These are phyloP conservation scores for Teunomyces aglyptinius DNA, from an alignment of 805 yeast genomes.

Conservation along the genomic window DNA sequence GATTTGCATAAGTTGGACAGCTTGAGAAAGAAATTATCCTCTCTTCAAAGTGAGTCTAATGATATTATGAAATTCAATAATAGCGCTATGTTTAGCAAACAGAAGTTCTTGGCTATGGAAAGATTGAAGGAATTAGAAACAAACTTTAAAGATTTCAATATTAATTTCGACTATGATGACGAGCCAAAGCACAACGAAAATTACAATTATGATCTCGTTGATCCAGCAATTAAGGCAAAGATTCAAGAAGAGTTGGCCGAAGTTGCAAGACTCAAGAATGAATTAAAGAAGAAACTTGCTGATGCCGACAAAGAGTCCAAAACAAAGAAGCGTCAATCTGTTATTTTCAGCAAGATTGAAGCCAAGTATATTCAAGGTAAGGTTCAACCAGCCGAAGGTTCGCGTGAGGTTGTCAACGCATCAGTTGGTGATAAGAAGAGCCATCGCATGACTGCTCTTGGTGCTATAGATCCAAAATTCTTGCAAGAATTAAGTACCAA, in stretches of 20 bases:
- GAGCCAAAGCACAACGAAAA: constrained; percentile 12
- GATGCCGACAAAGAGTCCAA: constrained; percentile 16
- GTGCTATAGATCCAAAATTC: constrained; percentile 47
- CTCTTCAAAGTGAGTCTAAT: constrained; percentile 70
- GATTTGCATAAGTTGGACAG: constrained; percentile 56
- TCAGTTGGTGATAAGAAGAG: constrained; percentile 25
- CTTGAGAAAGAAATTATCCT: constrained; percentile 56
- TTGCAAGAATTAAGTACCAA: constrained; percentile 52
- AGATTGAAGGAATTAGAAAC: constrained; percentile 69
- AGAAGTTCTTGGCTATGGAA: constrained; percentile 65
- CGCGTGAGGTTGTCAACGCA: constrained; percentile 9
- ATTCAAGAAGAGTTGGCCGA: constrained; percentile 42
- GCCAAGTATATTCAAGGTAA: constrained; percentile 47
- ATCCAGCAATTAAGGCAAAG: constrained; percentile 34
- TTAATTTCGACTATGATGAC: constrained; percentile 42
- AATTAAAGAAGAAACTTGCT: constrained; percentile 39
- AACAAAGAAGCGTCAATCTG: constrained; percentile 13
- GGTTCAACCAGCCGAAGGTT: constrained; percentile 18
- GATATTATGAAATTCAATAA: constrained; percentile 70
- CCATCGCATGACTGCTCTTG: constrained; percentile 34
- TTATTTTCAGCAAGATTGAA: constrained; percentile 35
- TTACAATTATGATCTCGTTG: constrained; percentile 20
- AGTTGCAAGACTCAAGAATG: constrained; percentile 39
- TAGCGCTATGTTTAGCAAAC: constrained; percentile 55
- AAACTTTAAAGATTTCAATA: constrained; percentile 62